Evolutionary conservation across 495 filamentous ascomycete genomes (phyloP), one percentile per base, ranked within the genome.

Genomic region (Talaromyces thailandensis): DNA sequence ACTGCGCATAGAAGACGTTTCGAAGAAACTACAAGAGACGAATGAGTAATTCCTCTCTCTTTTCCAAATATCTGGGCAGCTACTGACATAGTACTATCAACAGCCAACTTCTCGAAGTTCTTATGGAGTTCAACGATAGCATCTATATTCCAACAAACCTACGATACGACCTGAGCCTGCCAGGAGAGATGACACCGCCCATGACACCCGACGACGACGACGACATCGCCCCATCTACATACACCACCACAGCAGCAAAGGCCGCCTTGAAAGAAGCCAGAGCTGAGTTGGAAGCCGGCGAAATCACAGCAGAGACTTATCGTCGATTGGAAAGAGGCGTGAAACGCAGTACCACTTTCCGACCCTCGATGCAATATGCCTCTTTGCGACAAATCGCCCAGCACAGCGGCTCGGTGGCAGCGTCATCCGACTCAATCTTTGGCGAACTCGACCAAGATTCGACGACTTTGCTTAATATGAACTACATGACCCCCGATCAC

Each of bases 91-190:
- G 11, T 58, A 37, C 48, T 55, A 6, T 48, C 74, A 65, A 75
- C 29, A 91, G 88, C 62, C 87, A 88, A 65, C 75, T 95, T 14
- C 82, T 96, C 25, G 94, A 96, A 66, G 76, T 96, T 29, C 83
- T 94, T 26, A 80, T 94, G 55, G 93, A 96, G 64, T 83, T 96
- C 66, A 97, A 97, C 72, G 85, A 89, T 23, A 88, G 83, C 40
- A 71, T 83, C 3, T 89, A 90, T 69, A 82, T 97, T 28, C 84
- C 90, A 6, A 81, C 88, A 25, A 79, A 86, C 56, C 79, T 88
- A 64, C 89, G 91, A 66, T 91, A 90, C 72, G 75, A 87, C 65
- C 66, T 82, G 73, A 67, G 70, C 66, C 70, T 78, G 59, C 77
- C 81, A 35, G 75, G 64, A 29, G 72, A 80, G 63, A 68, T 73